These are phyloP conservation scores for Pelargonium myrrhifolium DNA, from an alignment of 441 rosid species.

Conservation along the genomic window DNA sequence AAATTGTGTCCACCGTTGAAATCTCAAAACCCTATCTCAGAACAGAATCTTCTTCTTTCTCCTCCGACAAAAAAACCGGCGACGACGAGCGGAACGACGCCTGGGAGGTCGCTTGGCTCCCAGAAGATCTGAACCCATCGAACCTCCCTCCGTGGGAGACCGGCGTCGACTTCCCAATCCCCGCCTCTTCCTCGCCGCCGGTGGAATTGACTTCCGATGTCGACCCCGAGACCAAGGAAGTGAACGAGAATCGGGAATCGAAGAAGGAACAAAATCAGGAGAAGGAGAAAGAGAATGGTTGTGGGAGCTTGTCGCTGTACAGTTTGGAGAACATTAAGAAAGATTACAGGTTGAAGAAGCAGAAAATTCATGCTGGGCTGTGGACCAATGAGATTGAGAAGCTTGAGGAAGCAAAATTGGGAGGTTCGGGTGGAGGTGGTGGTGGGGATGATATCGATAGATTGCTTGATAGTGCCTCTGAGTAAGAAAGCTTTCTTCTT, in stretches of 20 bases:
- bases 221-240: conserved; percentile 72
- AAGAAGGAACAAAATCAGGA: too few relatives aligned
- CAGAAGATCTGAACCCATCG: conserved; percentile 53
- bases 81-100: conserved; percentile 87
- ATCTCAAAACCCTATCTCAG: conserved; percentile 28
- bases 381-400: conserved; percentile 89
- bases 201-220: conserved; percentile 25
- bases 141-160: conserved; percentile 67
- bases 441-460: conserved; percentile 66
- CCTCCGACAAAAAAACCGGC: conserved; percentile 25
- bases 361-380: conserved; percentile 74
- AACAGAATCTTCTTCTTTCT: conserved; percentile 15
- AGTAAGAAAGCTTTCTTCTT: conserved; percentile 33
- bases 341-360: conserved; percentile 85
- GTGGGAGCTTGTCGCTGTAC: conserved; percentile 35
- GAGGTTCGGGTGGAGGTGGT: conserved; percentile 32
- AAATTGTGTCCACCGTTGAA: not conserved
- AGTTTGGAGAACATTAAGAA: conserved; percentile 76
- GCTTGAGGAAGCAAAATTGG: conserved; percentile 60
- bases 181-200: conserved; percentile 21
- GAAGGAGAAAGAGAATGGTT: conserved; percentile 22
- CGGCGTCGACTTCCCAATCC: conserved; percentile 47
- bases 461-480: conserved; percentile 76
- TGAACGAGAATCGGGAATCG: conserved; percentile 85
- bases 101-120: conserved; percentile 92